phyloP scores from a whole-genome alignment of 495 filamentous ascomycete genomes.

The Penicillium steckii region DNA sequence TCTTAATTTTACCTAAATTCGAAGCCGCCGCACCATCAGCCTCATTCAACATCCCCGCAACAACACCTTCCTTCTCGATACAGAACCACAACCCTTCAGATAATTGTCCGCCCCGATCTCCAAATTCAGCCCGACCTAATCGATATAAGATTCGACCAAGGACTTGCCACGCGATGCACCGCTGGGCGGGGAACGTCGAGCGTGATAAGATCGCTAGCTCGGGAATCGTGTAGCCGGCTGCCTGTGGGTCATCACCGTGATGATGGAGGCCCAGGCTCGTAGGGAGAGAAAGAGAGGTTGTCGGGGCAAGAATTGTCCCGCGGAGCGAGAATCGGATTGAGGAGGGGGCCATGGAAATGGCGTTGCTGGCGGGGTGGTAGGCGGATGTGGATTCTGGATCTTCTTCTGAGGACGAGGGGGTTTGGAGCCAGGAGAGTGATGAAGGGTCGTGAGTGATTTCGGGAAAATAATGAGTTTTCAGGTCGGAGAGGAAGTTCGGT shows the following conservation, averaged over 20 bases:
- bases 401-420: slow-evolving; percentile 58
- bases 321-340: slow-evolving; percentile 86
- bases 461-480: slow-evolving; percentile 93
- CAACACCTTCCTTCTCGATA: slow-evolving; percentile 71
- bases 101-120: slow-evolving; percentile 54
- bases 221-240: slow-evolving; percentile 89
- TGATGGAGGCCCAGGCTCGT: slow-evolving; percentile 82
- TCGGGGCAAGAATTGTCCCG: slow-evolving; percentile 73
- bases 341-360: slow-evolving; percentile 65
- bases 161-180: slow-evolving; percentile 90
- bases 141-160: slow-evolving; percentile 82
- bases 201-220: slow-evolving; percentile 81
- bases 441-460: slow-evolving; percentile 78
- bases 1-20: neutral
- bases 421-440: slow-evolving; percentile 85
- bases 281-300: slow-evolving; percentile 67
- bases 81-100: slow-evolving; percentile 70
- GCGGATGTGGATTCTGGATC: slow-evolving; percentile 52
- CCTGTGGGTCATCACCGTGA: slow-evolving; percentile 88
- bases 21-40: slow-evolving; percentile 46
- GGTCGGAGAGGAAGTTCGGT: slow-evolving; percentile 74
- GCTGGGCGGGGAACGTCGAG: slow-evolving; percentile 79
- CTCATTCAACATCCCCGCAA: slow-evolving; percentile 70
- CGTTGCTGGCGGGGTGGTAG: slow-evolving; percentile 72
- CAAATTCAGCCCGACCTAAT: slow-evolving; percentile 78